Evolutionary conservation across 2,329 filamentous ascomycete genomes (phyloP).

Genomic region (Leptographium wingfieldii): DNA sequence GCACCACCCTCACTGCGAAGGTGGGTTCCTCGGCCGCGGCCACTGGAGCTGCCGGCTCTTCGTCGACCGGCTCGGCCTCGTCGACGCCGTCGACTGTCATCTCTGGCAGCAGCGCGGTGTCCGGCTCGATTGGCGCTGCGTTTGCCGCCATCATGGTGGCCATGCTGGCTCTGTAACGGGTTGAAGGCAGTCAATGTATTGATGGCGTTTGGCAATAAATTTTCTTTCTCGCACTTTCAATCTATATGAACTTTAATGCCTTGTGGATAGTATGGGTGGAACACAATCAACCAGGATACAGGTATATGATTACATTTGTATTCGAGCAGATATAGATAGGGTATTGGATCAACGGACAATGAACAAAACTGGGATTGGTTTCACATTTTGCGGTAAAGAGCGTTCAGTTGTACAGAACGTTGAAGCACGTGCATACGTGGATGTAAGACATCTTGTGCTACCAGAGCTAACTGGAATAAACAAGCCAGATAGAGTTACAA

Average conservation of each 20-base stretch:
- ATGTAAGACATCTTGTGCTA: too few species aligned
- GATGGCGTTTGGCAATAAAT: background rate
- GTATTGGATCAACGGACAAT: background rate
- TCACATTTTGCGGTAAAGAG: background rate
- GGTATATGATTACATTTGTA: background rate
- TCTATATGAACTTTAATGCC: conserved; percentile 1
- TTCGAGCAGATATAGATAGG: background rate
- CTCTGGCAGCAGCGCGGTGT: conserved; percentile 12
- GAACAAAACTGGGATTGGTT: background rate
- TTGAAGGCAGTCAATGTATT: background rate
- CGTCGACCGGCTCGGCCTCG: conserved; percentile 13
- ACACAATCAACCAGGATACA: background rate
- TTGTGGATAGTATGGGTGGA: background rate
- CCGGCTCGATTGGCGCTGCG: conserved; percentile 18
- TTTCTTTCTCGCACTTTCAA: background rate
- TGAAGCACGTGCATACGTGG: too few species aligned
- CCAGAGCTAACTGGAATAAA: too few species aligned
- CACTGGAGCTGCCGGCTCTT: conserved; percentile 16
- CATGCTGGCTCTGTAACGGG: conserved; percentile 19
- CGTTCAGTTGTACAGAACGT: too few species aligned
- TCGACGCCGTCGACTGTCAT: conserved; percentile 17
- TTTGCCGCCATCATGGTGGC: conserved; percentile 19
- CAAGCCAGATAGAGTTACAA: too few species aligned
- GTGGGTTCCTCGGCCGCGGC: conserved; percentile 14
- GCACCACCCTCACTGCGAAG: conserved; percentile 1